phyloP scores from a whole-genome alignment of 495 filamentous ascomycete species.

The Penicillium arizonense region DNA sequence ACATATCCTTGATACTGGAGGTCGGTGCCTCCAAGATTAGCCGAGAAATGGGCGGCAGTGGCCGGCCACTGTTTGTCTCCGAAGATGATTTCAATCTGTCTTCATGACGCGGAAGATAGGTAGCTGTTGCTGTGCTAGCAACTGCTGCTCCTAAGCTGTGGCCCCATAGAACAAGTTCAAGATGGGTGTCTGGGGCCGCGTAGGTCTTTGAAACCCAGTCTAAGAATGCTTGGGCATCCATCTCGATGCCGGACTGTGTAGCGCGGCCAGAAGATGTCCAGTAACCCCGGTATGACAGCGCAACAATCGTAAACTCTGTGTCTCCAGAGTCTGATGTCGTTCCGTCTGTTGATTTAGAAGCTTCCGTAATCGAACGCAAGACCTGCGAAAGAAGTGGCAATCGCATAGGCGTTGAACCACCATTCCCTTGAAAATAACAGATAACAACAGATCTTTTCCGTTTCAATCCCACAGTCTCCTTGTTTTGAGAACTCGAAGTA shows the following conservation, averaged over 20 bases:
- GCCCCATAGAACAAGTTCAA: conserved; percentile 70
- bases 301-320: conserved; percentile 54
- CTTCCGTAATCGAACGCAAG: conserved; percentile 16
- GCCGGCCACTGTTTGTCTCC: background rate
- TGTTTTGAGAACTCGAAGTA: background rate
- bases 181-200: conserved; percentile 19
- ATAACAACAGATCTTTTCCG: conserved; percentile 27
- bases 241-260: conserved; percentile 63
- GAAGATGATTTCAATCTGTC: background rate
- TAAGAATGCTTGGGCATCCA: conserved; percentile 61
- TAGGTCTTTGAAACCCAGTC: conserved; percentile 48
- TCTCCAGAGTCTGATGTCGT: background rate
- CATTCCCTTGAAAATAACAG: conserved; percentile 43
- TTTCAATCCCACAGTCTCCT: background rate
- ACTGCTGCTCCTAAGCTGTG: conserved; percentile 70
- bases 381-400: conserved; percentile 64
- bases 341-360: background rate
- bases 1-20: conserved; percentile 68
- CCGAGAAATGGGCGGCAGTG: conserved; percentile 36
- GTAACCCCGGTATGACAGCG: conserved; percentile 73
- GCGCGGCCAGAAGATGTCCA: conserved; percentile 74
- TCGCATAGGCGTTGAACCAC: conserved; percentile 58
- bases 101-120: conserved; percentile 26
- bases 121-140: conserved; percentile 52
- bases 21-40: conserved; percentile 79